Base-by-base conservation (phyloP, 148 eudicot species). In the Rhododendron ferrugineum region DNA sequence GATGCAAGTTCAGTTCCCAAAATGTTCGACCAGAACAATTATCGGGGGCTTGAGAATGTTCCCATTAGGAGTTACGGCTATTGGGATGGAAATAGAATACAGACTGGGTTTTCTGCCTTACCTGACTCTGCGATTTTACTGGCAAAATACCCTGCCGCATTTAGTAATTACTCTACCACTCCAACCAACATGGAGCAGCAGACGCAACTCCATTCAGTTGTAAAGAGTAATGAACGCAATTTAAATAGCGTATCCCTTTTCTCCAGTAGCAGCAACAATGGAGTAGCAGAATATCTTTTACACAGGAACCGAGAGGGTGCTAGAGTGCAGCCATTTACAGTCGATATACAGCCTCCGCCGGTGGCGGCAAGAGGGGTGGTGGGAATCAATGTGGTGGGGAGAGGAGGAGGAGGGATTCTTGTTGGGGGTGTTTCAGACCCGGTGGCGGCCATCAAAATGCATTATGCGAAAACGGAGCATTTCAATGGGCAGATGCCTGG, bases 361-460 rank as follows among this genome's bases (percentile, higher is more conserved):
- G 83, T 85, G 78, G 79, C 86, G 76, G 79, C 88, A 82, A 66
- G 92, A 87, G 90, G 88, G 14, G 28, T 89, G 74, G 86, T 87
- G 11, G 90, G 90, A 64, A 49, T 92, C 75, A 91, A 91, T 58
- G 90, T 91, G 81, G 91, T 90, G 72, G 90, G 92, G 42, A 87
- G 92, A 60, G 89, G 91, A 32, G 92, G 91, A 34, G 92, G 75
- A 70, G 75, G 89, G 26, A 79, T 89, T 44, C 76, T 86, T 30
- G 91, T 84, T 42, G 92, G 90, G 26, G 88, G 91, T 58, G 89
- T 97, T 56, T 91, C 98, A 18, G 99, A 97, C 88, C 98, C 99
- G 0, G 96, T 95, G 81, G 93, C 98, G 2, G 99, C 98, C 23
- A 85, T 95, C 28, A 92, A 88, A 87, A 87, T 92, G 92, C 98